phyloP scores from a whole-genome alignment of 176 grass and related monocot genomes.

The Secale cereale region DNA sequence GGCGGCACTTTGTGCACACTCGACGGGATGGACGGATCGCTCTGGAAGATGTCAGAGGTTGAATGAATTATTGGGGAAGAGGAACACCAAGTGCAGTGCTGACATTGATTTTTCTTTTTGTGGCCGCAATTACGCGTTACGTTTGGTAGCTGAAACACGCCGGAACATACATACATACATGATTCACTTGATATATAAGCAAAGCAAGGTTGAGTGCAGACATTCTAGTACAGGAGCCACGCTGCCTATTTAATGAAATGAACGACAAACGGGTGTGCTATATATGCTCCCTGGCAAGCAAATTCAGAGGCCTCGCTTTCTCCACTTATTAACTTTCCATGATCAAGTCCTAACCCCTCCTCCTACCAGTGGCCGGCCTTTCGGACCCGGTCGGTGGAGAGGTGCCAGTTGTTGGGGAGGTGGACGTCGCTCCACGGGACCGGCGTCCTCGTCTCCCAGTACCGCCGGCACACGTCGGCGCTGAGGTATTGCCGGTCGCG shows the following conservation, averaged over 20 bases:
- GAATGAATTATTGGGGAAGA: conserved; percentile 27
- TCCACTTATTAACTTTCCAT: background rate
- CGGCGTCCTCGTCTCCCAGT: too few species aligned
- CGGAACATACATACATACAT: too few species aligned
- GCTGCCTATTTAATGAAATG: too few species aligned
- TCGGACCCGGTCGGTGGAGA: too few species aligned
- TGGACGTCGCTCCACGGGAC: too few species aligned
- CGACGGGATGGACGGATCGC: background rate
- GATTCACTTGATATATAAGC: too few species aligned
- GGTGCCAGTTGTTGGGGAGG: too few species aligned
- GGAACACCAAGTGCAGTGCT: background rate
- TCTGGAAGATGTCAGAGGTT: background rate
- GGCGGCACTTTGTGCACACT: too few species aligned
- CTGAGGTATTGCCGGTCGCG: too few species aligned
- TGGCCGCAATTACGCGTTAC: background rate
- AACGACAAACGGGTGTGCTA: too few species aligned
- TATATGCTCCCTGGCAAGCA: background rate
- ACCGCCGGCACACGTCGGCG: too few species aligned
- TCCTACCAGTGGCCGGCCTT: too few species aligned
- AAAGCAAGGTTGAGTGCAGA: background rate
- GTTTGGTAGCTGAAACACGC: background rate
- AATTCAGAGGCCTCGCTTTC: background rate
- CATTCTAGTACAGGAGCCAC: background rate
- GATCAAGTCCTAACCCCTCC: background rate
- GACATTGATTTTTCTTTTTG: background rate